These are phyloP conservation scores for Aspergillus sp. DNA, from an alignment of 2,329 filamentous ascomycete genomes.

Conservation along the genomic window DNA sequence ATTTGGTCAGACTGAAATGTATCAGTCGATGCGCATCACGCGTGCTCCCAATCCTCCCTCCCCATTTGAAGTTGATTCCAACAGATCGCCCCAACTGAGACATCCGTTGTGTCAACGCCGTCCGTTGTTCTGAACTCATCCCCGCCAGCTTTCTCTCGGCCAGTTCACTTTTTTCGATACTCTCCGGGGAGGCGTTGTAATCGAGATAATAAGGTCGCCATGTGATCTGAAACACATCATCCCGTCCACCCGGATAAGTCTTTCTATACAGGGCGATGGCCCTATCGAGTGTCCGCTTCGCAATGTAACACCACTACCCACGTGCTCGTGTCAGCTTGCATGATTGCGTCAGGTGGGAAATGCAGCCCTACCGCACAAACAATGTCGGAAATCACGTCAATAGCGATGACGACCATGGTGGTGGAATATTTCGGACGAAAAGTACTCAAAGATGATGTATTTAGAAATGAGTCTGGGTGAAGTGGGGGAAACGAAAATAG, in stretches of 20 bases:
- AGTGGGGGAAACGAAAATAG: no score
- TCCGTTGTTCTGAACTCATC: conserved; percentile 21
- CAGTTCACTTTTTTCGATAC: conserved; percentile 3
- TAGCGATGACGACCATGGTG: conserved; percentile 9
- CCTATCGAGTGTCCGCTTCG: conserved; percentile 32
- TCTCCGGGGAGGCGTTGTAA: conserved; percentile 4
- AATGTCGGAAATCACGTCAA: conserved; percentile 26
- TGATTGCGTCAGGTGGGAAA: background rate
- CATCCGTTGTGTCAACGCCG: conserved; percentile 18
- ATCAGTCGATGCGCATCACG: conserved; percentile 31
- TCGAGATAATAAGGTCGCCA: conserved; percentile 38
- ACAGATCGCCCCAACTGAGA: conserved; percentile 20
- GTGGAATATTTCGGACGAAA: background rate
- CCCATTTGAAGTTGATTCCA: conserved; percentile 31
- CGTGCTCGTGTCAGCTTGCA: background rate
- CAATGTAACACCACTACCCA: conserved; percentile 37
- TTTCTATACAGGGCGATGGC: conserved; percentile 37
- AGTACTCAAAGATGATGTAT: no score
- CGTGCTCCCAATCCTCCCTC: conserved; percentile 31
- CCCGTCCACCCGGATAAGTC: conserved; percentile 33
- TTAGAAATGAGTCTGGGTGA: no score
- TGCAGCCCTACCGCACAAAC: conserved; percentile 23
- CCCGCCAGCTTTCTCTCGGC: conserved; percentile 16
- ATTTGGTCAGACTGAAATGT: conserved; percentile 14
- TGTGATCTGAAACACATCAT: conserved; percentile 31